Evolutionary conservation across 129 eudicot genomes (phyloP).

Genomic region (Erigeron canadensis): DNA sequence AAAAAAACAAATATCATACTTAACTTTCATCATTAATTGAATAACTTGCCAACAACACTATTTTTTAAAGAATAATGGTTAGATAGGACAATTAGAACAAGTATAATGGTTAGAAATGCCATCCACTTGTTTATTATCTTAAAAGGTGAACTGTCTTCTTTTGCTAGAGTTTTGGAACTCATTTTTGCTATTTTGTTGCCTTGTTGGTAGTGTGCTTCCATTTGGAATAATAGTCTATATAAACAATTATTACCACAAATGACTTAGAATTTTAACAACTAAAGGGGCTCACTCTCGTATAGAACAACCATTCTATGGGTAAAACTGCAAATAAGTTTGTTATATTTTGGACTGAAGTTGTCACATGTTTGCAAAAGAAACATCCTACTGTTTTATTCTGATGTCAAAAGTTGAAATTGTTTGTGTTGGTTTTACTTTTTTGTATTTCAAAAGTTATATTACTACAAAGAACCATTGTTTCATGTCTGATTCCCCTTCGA

Average conservation of each 20-base stretch:
- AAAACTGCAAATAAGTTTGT: neutral
- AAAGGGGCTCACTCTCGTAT: neutral
- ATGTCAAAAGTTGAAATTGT: neutral
- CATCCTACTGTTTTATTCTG: neutral
- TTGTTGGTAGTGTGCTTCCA: conserved; percentile 5
- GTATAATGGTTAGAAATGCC: neutral
- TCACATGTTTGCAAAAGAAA: neutral
- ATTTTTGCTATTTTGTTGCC: neutral
- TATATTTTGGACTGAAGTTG: neutral
- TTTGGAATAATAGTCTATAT: neutral
- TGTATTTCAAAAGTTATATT: no score
- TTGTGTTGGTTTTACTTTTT: no score
- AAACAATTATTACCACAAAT: neutral
- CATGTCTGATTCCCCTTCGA: neutral
- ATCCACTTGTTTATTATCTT: neutral
- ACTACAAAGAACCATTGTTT: no score
- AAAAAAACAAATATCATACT: neutral
- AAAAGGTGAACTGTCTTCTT: neutral
- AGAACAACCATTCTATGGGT: neutral
- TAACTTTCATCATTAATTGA: neutral
- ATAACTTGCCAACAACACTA: neutral
- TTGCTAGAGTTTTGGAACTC: neutral
- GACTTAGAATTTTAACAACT: neutral
- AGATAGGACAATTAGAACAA: neutral
- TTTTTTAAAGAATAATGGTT: neutral